Evolutionary conservation across 306 rosid species (phyloP), one percentile per base, ranked within the genome.

Genomic region (Purshia tridentata): DNA sequence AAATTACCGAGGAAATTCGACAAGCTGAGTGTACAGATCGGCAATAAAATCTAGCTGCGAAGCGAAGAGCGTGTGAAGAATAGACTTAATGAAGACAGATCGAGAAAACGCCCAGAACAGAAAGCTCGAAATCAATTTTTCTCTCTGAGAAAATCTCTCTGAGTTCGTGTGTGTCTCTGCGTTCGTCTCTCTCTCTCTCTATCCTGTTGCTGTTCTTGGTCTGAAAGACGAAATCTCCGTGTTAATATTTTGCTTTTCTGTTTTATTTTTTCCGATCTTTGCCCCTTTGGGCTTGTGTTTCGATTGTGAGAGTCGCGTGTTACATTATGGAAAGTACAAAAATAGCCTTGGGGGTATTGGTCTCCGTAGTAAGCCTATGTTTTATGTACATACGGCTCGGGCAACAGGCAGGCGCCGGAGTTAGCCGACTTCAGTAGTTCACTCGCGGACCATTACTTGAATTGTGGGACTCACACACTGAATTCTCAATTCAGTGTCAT

Each of bases 21-120:
- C 73, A 76, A 76, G 74, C 72, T 14, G 68, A 82, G 51, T 64
- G 57, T 54, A 82, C 68, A 91, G 98, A 93, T 93, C 97, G 94
- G 79, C 69, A 66, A 74, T 67, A 69, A 76, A 65, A 74, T 60
- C 56, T 72, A 71, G 88, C 83, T 72, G 69, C 59, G 76, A 84
- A 79, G 79, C 70, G 74, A 81, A 72, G 45, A 75, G 77, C 75
- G 78, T 23, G 80, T 47, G 75, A 73, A 83, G 75, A 70, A 72
- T 64, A 74, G 70, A 20, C 64, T 48, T 56, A 14, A 55, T 51
- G 65, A 80, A 72, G 45, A 62, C 70, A 81, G 96, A 94, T 91
- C 89, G 81, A 83, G 80, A 82, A 29, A 83, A 61, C 42, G 59
- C 58, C 49, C 16, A 53, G 68, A 67, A 75, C 47, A 39, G 23